Evolutionary conservation across 371 early-diverging fungal species (phyloP), one percentile per base, ranked within the genome.

Genomic region (Mortierella polycephala): DNA sequence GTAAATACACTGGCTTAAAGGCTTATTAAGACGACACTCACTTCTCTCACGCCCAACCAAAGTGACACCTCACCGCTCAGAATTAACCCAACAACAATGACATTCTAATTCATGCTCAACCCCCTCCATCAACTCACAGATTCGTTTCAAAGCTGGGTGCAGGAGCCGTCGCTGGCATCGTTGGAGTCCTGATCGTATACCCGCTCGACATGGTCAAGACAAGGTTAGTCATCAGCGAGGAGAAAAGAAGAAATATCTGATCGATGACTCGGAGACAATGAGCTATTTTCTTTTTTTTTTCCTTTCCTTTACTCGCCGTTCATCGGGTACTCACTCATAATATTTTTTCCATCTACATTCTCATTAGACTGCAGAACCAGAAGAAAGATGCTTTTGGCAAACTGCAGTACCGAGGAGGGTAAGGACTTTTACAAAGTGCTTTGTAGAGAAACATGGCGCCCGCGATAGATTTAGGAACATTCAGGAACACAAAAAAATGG

Each of bases 161-260:
- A 58, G 91, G 90, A 21, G 91, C 90, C 5, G 76, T 90, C 18
- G 91, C 91, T 0, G 91, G 91, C 7, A 85, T 90, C 51, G 81
- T 85, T 5, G 91, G 91, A 18, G 88, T 88, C 7, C 81, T 84
- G 61, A 85, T 90, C 45, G 85, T 90, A 51, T 90, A 86, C 59
- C 90, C 90, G 14, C 76, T 90, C 20, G 90, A 87, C 77, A 87
- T 88, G 81, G 84, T 86, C 46, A 89, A 89, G 73, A 89, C 88
- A 57, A 83, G 86, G 60, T 79, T 21, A 7, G 67, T 57, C 37
- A 41, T 44, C 7, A 21, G 0, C 21, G 18, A 11, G 41, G 30
- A 30, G 30, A 30, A 30, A 30, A 30, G 4, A 30, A n/a, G n/a
- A n/a, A n/a, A n/a, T n/a, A 30, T 30, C 30, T 30, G 30, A 30